Evolutionary conservation across 2,329 filamentous ascomycete species (phyloP), one percentile per base, ranked within the genome.

Genomic region (Neofusicoccum ribis): DNA sequence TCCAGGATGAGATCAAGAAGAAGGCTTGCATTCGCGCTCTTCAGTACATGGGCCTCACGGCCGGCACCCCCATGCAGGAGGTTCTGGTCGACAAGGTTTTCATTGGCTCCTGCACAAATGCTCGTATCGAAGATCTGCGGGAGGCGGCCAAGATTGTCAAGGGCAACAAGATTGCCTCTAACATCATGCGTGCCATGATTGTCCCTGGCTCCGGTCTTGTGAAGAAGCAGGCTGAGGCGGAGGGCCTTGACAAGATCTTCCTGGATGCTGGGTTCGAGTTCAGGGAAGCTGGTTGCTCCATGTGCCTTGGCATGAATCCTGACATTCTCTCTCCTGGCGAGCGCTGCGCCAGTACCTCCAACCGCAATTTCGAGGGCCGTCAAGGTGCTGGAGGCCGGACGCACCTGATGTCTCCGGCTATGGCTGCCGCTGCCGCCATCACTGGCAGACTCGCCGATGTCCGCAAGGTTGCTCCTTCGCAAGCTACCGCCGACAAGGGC

Each of bases 231-330:
- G 95, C 95, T 5, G 94, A 99, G 80, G 83, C 86, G 2, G 95
- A 98, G 79, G 94, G 94, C 62, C 88, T 99, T 4, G 92, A 98
- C 80, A 92, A 93, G 83, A 91, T 97, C 75, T 98, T 99, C 79
- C 75, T 82, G 8, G 92, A 96, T 67, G 93, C 95, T 56, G 95
- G 95, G 7, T 98, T 98, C 70, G 94, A 98, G 78, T 98, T 94
- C 94, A 88, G 95, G 76, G 95, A 99, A 82, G 95, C 95, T 70
- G 95, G 95, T 58, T 99, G 95, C 86, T 96, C 92, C 68, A 99
- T 99, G 95, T 98, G 95, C 77, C 86, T 99, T 64, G 95, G 95
- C 77, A 99, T 99, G 94, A 99, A 99, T 83, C 94, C 95, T 0
- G 95, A 99, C 77, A 98, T 99, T 69, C 86, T 98, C 52, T 88